Conservation (phyloP, 306 rosid species). For the Sophora flavescens region DNA sequence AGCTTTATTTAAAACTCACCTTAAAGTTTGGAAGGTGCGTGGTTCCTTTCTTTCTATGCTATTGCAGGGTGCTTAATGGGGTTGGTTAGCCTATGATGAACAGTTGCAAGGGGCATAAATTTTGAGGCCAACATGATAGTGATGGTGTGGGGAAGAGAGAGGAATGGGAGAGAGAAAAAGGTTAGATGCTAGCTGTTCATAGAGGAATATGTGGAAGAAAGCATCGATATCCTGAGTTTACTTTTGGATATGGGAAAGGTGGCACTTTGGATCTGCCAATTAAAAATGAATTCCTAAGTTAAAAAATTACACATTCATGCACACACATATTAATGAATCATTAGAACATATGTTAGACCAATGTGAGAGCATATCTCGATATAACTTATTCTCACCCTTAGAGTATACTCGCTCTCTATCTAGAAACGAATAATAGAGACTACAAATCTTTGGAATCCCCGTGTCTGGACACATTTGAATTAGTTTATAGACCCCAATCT, state of each 20-base stretch:
- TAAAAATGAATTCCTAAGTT: no score
- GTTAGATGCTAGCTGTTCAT: conserved; percentile 45
- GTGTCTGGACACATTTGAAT: no score
- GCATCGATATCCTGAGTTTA: conserved; percentile 9
- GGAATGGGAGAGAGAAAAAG: conserved; percentile 33
- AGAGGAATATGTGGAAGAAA: conserved; percentile 38
- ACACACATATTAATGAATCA: no score
- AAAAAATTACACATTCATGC: no score
- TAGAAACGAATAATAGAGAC: no score
- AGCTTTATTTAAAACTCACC: no score
- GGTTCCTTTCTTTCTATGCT: neutral
- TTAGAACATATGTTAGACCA: no score
- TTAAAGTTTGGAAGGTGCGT: neutral
- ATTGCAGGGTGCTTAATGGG: conserved; percentile 26
- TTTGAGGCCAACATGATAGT: neutral
- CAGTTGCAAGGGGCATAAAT: conserved; percentile 4
- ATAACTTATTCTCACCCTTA: no score
- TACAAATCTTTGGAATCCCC: no score
- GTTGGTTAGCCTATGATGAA: conserved; percentile 40
- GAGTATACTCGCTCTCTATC: no score
- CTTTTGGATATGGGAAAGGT: conserved; percentile 21
- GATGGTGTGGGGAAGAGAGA: neutral
- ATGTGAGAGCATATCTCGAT: no score
- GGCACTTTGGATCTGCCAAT: neutral
- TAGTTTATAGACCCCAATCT: no score